Base-by-base conservation (phyloP, 2,329 filamentous ascomycete species). In the Penicillium sp. region DNA sequence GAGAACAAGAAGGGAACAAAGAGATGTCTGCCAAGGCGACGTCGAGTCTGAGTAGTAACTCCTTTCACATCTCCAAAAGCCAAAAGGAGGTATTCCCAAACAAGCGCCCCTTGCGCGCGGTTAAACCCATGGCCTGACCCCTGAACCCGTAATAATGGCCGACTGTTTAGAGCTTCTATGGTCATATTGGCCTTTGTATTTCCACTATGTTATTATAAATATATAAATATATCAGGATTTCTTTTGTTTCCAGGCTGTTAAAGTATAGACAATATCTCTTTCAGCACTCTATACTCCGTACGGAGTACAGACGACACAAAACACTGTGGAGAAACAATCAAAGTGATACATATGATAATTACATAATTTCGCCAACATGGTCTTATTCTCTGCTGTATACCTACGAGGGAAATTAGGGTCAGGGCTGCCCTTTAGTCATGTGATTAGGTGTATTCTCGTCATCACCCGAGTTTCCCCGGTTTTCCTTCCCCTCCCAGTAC, bases 101-200 rank as follows among this genome's bases (percentile, higher is more conserved):
- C 69, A 74, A 70, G 70, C 72, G 72, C 72, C 66, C 68, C 70
- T 73, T 71, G 66, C 70, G 71, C 72, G 72, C 72, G 72, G 64
- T 65, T 74, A 68, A 63, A 45, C 41, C 51, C 33, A 58, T 58
- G 59, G 64, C 59, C 62, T 57, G 41, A 59, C 52, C 52, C 60
- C 60, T 62, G 60, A 60, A 52, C 45, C 23, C 38, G 15, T 19
- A 39, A 21, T 48, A 27, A 16, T 48, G 51, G 43, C 36, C 43
- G 33, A 23, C 44, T 31, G 10, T 11, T 31, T 31, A 23, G 45
- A 36, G 45, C 19, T 47, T 36, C 21, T 11, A 47, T 53, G 43
- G n/a, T 31, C 15, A n/a, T 48, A 53, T 27, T 21, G 29, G 15
- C 23, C 23, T 13, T 47, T 33, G 15, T 38, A 21, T 21, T 31